Conservation (phyloP, 768 basidiomycete genomes). For the Tricholoma sp. region DNA sequence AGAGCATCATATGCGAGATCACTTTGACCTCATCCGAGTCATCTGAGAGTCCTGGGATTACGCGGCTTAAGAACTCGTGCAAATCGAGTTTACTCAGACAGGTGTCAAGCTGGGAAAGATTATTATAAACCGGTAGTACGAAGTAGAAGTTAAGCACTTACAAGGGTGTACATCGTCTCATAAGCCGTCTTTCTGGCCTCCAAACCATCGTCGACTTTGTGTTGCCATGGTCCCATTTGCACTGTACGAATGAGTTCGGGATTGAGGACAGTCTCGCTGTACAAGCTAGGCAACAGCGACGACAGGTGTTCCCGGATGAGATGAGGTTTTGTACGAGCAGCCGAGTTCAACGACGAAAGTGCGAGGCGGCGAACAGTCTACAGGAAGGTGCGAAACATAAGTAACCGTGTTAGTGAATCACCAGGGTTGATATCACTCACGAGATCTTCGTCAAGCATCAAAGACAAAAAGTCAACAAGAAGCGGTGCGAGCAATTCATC, state of each 20-base stretch:
- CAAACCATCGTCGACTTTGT: slow-evolving; percentile 94
- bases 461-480: slow-evolving; percentile 85
- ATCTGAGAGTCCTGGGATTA: slow-evolving; percentile 81
- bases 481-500: slow-evolving; percentile 88
- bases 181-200: slow-evolving; percentile 96
- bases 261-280: slow-evolving; percentile 80
- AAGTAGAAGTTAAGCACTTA: slow-evolving; percentile 30
- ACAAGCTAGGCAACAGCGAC: slow-evolving; percentile 73
- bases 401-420: not conserved
- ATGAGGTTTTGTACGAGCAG: slow-evolving; percentile 91
- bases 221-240: slow-evolving; percentile 96
- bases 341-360: slow-evolving; percentile 88
- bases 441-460: slow-evolving; percentile 86
- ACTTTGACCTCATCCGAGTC: slow-evolving; percentile 97
- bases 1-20: slow-evolving; percentile 91
- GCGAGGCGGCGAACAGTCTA: slow-evolving; percentile 90
- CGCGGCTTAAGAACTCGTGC: slow-evolving; percentile 75
- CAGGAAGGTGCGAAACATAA: not conserved
- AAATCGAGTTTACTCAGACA: slow-evolving; percentile 86
- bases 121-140: not conserved
- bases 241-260: slow-evolving; percentile 80
- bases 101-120: slow-evolving; percentile 67
- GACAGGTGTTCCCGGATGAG: slow-evolving; percentile 82
- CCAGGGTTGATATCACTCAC: slow-evolving; percentile 37
- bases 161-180: slow-evolving; percentile 94